These are phyloP conservation scores for Cardiosporidium cionae DNA, from an alignment of 169 alveolate genomes.

Conservation along the genomic window DNA sequence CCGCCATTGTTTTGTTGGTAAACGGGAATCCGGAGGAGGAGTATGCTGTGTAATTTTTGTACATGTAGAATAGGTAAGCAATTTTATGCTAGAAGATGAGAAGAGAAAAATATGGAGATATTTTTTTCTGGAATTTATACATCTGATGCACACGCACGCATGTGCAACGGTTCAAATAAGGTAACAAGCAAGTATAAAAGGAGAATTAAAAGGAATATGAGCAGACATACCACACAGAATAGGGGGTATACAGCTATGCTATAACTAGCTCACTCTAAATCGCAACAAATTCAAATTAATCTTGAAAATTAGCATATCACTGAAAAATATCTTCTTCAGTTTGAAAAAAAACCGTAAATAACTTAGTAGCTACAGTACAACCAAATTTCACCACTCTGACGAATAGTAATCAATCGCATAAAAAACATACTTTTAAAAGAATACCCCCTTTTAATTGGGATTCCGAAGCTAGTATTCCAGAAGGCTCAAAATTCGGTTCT, in stretches of 20 bases:
- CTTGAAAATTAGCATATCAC: too few relatives aligned
- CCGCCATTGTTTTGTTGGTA: constrained; percentile 67
- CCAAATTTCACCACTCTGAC: too few relatives aligned
- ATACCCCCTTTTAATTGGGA: constrained; percentile 54
- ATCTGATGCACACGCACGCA: neutral
- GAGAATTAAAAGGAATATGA: neutral
- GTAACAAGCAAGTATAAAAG: neutral
- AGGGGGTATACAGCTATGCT: too few relatives aligned
- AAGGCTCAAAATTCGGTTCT: constrained; percentile 66
- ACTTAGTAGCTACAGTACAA: too few relatives aligned
- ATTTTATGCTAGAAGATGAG: neutral
- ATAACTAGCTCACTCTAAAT: too few relatives aligned
- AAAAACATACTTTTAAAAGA: neutral
- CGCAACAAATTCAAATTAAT: too few relatives aligned
- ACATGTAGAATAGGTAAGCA: neutral
- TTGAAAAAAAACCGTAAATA: too few relatives aligned
- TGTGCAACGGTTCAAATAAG: neutral
- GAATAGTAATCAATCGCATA: too few relatives aligned
- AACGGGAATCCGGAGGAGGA: constrained; percentile 59
- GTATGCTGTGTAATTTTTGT: constrained; percentile 46
- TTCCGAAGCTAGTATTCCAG: constrained; percentile 71
- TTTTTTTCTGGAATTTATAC: neutral
- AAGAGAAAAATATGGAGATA: neutral
- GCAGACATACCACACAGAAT: neutral
- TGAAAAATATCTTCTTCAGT: too few relatives aligned